Percentiles rank a stretch among this genome's conserved stretches.
Conservation (phyloP, 108 stramenopile genomes). For the Epithemia pelagica region DNA sequence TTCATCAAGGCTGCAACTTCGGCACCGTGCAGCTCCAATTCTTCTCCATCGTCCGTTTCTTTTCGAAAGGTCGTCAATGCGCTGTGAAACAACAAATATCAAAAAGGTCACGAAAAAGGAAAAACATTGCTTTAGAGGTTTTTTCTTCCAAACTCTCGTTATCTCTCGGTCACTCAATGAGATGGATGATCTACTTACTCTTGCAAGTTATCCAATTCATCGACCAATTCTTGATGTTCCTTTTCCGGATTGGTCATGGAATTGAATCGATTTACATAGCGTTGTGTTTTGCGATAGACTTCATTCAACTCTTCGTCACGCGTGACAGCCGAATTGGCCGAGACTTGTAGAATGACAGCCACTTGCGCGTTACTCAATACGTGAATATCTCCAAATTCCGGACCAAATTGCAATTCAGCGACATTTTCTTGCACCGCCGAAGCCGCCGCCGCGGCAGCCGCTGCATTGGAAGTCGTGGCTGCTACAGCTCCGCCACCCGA, state of each 20-base stretch:
- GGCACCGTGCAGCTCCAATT: conserved; percentile 72
- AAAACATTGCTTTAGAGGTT: no score
- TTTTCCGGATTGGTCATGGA: conserved; percentile 88
- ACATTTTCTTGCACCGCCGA: conserved; percentile 56
- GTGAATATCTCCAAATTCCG: conserved; percentile 79
- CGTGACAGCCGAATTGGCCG: conserved; percentile 60
- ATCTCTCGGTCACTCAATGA: no score
- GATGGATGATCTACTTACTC: no score
- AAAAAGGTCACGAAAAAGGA: not conserved
- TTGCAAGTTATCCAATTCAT: conserved; percentile 85
- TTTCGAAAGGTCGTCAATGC: conserved; percentile 80
- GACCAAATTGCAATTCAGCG: conserved; percentile 72
- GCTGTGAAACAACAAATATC: conserved; percentile 16
- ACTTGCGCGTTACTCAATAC: conserved; percentile 84
- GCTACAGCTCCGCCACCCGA: no score
- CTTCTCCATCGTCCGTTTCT: conserved; percentile 82
- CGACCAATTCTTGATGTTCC: conserved; percentile 61
- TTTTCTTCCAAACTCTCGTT: no score
- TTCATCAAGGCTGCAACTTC: conserved; percentile 89
- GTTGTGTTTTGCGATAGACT: conserved; percentile 82
- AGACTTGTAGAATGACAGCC: conserved; percentile 77
- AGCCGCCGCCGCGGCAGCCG: not conserved
- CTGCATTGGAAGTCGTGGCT: not conserved
- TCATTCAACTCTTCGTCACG: conserved; percentile 81
- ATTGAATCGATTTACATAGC: conserved; percentile 82